Base-by-base conservation (phyloP, 805 yeast species). In the Yarrowia yakushimensis region DNA sequence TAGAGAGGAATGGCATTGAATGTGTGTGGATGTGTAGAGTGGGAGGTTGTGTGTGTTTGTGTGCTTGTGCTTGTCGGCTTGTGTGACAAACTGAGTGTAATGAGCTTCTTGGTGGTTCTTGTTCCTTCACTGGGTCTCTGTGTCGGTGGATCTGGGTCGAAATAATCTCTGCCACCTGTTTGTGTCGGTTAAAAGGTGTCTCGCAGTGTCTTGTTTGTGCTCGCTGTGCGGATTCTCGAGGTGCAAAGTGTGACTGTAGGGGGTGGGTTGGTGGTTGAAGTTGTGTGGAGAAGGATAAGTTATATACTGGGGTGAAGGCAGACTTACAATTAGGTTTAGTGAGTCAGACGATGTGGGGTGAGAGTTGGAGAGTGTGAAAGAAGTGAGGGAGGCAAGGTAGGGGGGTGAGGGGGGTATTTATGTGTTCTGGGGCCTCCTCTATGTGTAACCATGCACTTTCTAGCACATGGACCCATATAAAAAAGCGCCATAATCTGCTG, bases 291-390 rank as follows among this genome's bases (percentile, higher is more conserved):
- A 34, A 34, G 59, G 33, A 36, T 25, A 36, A 52, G 59, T 52
- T 52, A 30, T 48, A 48, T 48, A 48, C 59, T 52, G 59, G 59
- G 59, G 59, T 34, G 23, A 25, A 52, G 43, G 43, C 59, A 52
- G 43, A 22, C 42, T 48, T 48, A 31, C 59, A 27, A 52, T 25
- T 36, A 52, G 28, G 59, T 52, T 50, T 18, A 10, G 59, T 52
- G 59, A 52, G 25, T 52, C 59, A 52, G 55, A 33, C 54, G 54
- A 13, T 31, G 55, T 48, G 55, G 37, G 55, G 55, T 31, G 55
- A 31, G 55, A 48, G 11, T 2, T 7, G 39, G 39, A 5, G 2
- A 15, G n/a, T 6, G 8, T 12, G 13, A 4, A 22, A 15, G 15
- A 9, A 12, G 6, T 13, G 39, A 10, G 28, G 22, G n/a, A 30